A percentile compares a stretch with the other conserved stretches of the same genome.
Conservation (phyloP, 257 asterid genomes). For the Prunella vulgaris region DNA sequence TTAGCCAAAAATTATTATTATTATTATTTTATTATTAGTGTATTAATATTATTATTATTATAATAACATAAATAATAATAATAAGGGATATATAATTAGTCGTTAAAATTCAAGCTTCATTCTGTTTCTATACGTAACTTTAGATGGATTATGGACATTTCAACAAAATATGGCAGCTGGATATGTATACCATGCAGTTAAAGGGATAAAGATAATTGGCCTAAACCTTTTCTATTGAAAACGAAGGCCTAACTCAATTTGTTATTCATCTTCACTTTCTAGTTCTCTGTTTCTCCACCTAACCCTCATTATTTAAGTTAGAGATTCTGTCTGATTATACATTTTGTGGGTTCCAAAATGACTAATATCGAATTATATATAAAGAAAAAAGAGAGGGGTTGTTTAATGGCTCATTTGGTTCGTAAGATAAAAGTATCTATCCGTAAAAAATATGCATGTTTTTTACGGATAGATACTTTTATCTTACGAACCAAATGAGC, state of each 20-base stretch:
- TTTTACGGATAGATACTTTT: too few relatives aligned
- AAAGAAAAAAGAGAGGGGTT: too few relatives aligned
- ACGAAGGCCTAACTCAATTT: constrained; percentile 2
- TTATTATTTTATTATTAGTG: too few relatives aligned
- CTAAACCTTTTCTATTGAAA: background rate
- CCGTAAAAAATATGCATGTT: too few relatives aligned
- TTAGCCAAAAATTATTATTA: background rate
- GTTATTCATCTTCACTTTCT: background rate
- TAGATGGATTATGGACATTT: background rate
- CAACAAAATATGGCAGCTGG: background rate
- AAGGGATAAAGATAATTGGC: background rate
- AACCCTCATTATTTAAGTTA: background rate
- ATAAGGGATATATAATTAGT: background rate
- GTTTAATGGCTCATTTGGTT: too few relatives aligned
- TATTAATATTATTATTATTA: too few relatives aligned
- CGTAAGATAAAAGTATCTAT: too few relatives aligned
- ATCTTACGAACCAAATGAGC: too few relatives aligned
- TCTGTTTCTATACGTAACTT: background rate
- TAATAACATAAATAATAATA: background rate
- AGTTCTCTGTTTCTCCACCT: background rate
- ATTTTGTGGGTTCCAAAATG: too few relatives aligned
- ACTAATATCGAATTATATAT: too few relatives aligned
- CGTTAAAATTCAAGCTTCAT: background rate
- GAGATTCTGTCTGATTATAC: too few relatives aligned
- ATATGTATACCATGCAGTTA: background rate